Conservation (phyloP, 148 eudicot species). For the Vaccinium myrtillus region DNA sequence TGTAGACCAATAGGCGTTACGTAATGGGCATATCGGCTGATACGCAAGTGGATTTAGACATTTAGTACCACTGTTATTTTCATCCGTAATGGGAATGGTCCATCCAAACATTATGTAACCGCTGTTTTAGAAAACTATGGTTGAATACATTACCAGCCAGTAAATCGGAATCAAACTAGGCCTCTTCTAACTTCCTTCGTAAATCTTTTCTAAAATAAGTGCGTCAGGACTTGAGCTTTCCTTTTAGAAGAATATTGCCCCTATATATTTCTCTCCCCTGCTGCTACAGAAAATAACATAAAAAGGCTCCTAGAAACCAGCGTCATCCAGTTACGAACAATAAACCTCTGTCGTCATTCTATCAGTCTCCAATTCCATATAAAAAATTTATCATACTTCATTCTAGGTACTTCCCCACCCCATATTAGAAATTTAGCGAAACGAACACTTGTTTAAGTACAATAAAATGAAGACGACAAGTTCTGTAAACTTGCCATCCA, state of each 20-base stretch:
- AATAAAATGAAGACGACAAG: background rate
- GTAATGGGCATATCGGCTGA: too few relatives aligned
- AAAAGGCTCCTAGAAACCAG: background rate
- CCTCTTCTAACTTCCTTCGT: too few relatives aligned
- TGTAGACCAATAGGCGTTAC: too few relatives aligned
- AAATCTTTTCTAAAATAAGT: too few relatives aligned
- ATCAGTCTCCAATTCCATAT: background rate
- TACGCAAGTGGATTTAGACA: too few relatives aligned
- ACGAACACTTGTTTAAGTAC: background rate
- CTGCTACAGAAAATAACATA: background rate
- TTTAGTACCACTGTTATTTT: too few relatives aligned
- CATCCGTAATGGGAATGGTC: too few relatives aligned
- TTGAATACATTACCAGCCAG: too few relatives aligned
- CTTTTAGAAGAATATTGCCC: background rate
- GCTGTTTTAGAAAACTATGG: too few relatives aligned
- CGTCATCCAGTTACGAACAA: background rate
- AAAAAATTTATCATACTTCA: background rate
- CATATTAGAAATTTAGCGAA: background rate
- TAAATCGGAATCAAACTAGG: too few relatives aligned
- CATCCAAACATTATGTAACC: too few relatives aligned
- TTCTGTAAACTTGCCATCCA: background rate
- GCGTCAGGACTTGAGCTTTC: too few relatives aligned
- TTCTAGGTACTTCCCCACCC: background rate
- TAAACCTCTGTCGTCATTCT: background rate
- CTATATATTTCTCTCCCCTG: background rate